Evolutionary conservation across 768 basidiomycete genomes (phyloP).

Genomic region (Psilocybe sp.): DNA sequence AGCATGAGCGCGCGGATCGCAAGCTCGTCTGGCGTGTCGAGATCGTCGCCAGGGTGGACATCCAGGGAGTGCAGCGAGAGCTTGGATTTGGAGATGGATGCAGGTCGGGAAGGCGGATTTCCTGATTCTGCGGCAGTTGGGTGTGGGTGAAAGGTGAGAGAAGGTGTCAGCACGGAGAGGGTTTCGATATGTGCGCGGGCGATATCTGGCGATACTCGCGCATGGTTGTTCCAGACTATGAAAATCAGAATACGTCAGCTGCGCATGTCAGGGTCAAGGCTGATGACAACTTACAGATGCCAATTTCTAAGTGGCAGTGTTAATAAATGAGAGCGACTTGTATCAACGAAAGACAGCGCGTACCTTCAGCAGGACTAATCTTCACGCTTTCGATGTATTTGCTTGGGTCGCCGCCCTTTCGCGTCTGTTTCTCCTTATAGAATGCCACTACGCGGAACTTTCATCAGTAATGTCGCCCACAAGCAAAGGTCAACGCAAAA

Average conservation of each 20-base stretch:
- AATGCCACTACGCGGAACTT: conserved; percentile 56
- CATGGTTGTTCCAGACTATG: conserved; percentile 77
- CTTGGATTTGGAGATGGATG: conserved; percentile 25
- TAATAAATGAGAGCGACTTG: neutral
- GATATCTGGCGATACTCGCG: conserved; percentile 50
- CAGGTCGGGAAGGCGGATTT: conserved; percentile 19
- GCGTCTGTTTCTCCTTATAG: conserved; percentile 65
- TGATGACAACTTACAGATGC: conserved; percentile 52
- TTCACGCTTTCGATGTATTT: conserved; percentile 53
- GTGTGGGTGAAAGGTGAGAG: conserved; percentile 6
- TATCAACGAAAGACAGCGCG: conserved; percentile 7
- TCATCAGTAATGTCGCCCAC: no score
- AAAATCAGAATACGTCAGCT: neutral
- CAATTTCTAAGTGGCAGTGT: conserved; percentile 49
- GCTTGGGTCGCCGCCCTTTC: conserved; percentile 49
- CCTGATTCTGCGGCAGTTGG: neutral
- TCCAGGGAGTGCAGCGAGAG: conserved; percentile 22
- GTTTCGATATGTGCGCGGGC: conserved; percentile 61
- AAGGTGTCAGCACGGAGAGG: conserved; percentile 47
- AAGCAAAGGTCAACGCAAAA: conserved; percentile 30
- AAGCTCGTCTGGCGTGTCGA: conserved; percentile 71
- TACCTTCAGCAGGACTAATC: conserved; percentile 72
- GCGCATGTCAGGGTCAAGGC: no score
- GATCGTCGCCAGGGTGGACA: conserved; percentile 26
- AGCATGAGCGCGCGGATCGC: conserved; percentile 68